Base-by-base conservation (phyloP, 352 stramenopile species). In the Phytopythium cucurbitacearum region DNA sequence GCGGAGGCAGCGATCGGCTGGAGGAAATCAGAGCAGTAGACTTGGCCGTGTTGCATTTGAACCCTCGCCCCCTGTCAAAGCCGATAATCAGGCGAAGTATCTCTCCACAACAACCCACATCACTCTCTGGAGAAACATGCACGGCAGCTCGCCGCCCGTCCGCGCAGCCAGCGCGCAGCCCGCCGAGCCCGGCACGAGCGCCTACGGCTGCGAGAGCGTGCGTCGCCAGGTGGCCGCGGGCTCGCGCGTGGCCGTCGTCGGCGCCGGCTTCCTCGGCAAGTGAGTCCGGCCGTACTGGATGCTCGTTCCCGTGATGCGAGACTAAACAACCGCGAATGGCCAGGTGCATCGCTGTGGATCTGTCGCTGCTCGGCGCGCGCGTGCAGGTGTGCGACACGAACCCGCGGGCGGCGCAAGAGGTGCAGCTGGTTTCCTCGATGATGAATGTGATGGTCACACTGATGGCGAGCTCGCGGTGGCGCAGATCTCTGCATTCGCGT, bases 371-470 rank as follows among this genome's bases (percentile, higher is more conserved):
- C 12, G 80, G 77, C 21, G 71, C 80, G 5, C 51, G 67, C 6
- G 77, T 91, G 16, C 5, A 85, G 33, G 69, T 91, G 12, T 89
- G 64, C 40, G 80, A 91, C 65, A 71, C 58, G 0, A 77, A 86
- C 51, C 56, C 55, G 40, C 64, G 82, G n/a, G 67, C 53, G 15
- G 51, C 59, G 15, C 57, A 59, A 33, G 49, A 51, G 48, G 72
- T 85, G 39, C 33, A 66, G 70, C n/a, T 32, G 33, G 37, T 21
- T 45, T 34, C 11, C 13, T 57, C n/a, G 21, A 28, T 28, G 21
- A 2, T 35, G 21, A 50, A 40, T 44, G 12, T 47, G 13, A 15
- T 35, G 3, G 10, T 49, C 6, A 1, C 3, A 21, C 5, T 48
- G 42, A 28, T 12, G 12, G n/a, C 37, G 4, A 37, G 45, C 38